A percentile compares a stretch with the other conserved stretches of the same genome.
Evolutionary conservation across 1,284 basidiomycete genomes (phyloP).

Genomic region (Meira nashicola): DNA sequence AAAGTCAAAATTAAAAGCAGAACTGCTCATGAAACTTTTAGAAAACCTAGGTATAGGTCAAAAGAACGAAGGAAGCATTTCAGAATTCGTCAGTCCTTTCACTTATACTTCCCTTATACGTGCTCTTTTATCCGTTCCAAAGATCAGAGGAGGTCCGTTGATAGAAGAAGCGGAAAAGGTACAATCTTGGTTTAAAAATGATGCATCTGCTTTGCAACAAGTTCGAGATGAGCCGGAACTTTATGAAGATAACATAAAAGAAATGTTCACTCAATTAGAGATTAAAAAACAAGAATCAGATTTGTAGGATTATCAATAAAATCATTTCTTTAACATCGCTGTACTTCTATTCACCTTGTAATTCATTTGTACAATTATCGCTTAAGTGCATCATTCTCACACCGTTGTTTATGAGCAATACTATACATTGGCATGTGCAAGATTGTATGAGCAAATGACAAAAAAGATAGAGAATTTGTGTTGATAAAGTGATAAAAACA

Average conservation of each 20-base stretch:
- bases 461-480: neutral
- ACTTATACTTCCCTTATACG: conserved; percentile 1
- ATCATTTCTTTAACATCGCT: neutral
- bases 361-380: neutral
- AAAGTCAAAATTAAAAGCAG: no score
- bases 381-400: neutral
- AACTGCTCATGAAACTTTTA: no score
- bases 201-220: neutral
- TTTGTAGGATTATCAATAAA: neutral
- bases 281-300: neutral
- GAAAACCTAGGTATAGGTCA: no score
- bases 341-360: no score
- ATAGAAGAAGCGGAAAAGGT: conserved; percentile 1
- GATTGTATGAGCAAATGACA: neutral
- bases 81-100: neutral
- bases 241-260: neutral
- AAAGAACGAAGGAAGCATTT: no score
- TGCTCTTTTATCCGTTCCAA: conserved; percentile 2
- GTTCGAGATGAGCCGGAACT: neutral
- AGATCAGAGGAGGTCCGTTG: neutral
- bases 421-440: neutral
- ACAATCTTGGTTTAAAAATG: neutral
- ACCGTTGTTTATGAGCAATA: neutral
- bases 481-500: neutral
- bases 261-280: neutral